Percentiles rank a stretch among this genome's conserved stretches.
phyloP scores from a whole-genome alignment of 2,329 filamentous ascomycete genomes.

The Emmonsia crescens region DNA sequence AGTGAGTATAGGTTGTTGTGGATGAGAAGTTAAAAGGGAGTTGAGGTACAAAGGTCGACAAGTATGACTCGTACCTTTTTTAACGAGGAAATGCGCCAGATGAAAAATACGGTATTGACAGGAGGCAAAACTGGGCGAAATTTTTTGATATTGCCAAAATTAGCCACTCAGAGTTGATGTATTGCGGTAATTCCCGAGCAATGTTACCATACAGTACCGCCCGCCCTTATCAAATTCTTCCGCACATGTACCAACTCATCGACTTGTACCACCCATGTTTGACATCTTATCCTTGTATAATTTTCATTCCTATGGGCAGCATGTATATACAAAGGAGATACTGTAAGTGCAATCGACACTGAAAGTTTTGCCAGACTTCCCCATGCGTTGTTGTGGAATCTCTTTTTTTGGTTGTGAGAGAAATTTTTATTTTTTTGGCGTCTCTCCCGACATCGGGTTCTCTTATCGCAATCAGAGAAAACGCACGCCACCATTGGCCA shows the following conservation, averaged over 20 bases:
- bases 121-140: slow-evolving; percentile 2
- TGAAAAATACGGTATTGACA: background rate
- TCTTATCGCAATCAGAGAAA: background rate
- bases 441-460: background rate
- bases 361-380: too few relatives aligned
- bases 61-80: background rate
- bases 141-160: background rate
- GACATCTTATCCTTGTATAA: background rate
- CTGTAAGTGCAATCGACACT: too few relatives aligned
- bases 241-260: too few relatives aligned
- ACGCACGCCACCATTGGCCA: background rate
- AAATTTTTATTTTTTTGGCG: too few relatives aligned
- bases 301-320: too few relatives aligned
- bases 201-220: background rate
- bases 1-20: background rate
- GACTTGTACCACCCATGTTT: background rate
- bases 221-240: too few relatives aligned
- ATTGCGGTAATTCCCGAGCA: background rate
- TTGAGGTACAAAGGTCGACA: background rate
- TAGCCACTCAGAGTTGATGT: background rate
- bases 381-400: too few relatives aligned
- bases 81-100: too few relatives aligned
- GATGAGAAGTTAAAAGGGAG: too few relatives aligned
- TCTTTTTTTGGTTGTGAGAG: too few relatives aligned
- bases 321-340: too few relatives aligned